Evolutionary conservation across 1,139 yeast species (phyloP).

Genomic region (Taphrina pruni): DNA sequence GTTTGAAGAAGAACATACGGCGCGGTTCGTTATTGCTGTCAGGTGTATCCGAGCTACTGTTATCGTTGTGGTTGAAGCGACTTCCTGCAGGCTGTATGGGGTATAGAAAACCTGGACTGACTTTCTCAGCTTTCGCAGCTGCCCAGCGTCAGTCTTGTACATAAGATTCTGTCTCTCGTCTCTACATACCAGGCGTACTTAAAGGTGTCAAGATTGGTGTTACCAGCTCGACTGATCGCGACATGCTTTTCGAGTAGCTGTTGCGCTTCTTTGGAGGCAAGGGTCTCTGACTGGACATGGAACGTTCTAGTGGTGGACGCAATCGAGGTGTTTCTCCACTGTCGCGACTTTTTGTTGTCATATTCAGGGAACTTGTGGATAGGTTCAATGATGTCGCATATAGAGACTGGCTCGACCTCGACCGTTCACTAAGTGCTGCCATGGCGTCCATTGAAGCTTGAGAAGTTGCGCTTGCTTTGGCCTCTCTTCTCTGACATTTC

Average conservation of each 20-base stretch:
- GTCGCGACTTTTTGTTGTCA: neutral
- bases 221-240: conserved; percentile 29
- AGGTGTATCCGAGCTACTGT: neutral
- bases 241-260: conserved; percentile 26
- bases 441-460: conserved; percentile 8
- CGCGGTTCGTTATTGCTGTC: neutral
- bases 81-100: conserved; percentile 29
- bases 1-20: conserved; percentile 32
- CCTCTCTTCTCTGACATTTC: conserved; percentile 23
- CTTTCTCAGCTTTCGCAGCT: conserved; percentile 14
- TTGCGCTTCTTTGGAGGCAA: conserved; percentile 28
- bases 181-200: conserved; percentile 7
- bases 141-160: neutral
- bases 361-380: conserved; percentile 6
- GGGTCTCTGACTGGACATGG: conserved; percentile 20
- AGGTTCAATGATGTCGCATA: conserved; percentile 27
- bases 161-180: neutral
- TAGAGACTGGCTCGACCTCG: conserved; percentile 16
- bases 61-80: conserved; percentile 19
- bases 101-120: conserved; percentile 18
- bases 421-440: neutral
- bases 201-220: conserved; percentile 25
- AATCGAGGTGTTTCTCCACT: neutral
- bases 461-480: conserved; percentile 2
- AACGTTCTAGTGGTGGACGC: conserved; percentile 9